A percentile compares a stretch with the other conserved stretches of the same genome.
phyloP scores from a whole-genome alignment of 2,329 filamentous ascomycete species.

The Fusarium caatingaense region DNA sequence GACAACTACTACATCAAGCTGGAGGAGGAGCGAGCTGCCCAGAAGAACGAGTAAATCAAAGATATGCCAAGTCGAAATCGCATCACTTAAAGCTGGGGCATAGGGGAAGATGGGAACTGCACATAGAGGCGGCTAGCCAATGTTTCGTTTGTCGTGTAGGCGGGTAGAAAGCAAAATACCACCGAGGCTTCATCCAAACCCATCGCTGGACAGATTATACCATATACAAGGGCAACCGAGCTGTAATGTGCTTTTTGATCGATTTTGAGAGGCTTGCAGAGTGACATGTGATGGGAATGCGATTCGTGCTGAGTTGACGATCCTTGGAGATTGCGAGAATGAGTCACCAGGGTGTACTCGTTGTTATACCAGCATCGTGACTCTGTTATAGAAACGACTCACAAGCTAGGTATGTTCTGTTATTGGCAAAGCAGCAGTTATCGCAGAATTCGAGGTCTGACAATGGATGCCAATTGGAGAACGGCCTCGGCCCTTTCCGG shows the following conservation, averaged over 20 bases:
- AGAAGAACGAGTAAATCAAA: constrained; percentile 46
- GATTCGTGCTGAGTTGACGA: background rate
- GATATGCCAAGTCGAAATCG: constrained; percentile 1
- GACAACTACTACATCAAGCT: constrained; percentile 69
- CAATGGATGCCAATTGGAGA: background rate
- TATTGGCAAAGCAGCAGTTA: background rate
- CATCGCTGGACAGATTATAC: constrained; percentile 45
- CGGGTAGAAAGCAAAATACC: constrained; percentile 43
- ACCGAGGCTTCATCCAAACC: constrained; percentile 40
- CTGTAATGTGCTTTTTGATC: constrained; percentile 40
- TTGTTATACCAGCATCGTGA: background rate
- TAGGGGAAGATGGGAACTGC: constrained; percentile 15
- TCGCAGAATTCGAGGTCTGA: background rate
- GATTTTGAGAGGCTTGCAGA: constrained; percentile 2
- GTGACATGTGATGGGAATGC: background rate
- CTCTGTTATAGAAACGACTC: background rate
- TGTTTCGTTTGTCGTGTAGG: constrained; percentile 45
- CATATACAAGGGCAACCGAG: constrained; percentile 46
- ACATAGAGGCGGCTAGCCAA: constrained; percentile 32
- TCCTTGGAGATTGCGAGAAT: background rate
- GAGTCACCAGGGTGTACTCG: background rate
- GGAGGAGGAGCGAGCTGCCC: constrained; percentile 65
- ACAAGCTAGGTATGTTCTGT: background rate
- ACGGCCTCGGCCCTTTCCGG: constrained; percentile 4
- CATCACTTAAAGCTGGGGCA: constrained; percentile 10